Base-by-base conservation (phyloP, 2,329 filamentous ascomycete genomes). In the Hypoxylon sp. region DNA sequence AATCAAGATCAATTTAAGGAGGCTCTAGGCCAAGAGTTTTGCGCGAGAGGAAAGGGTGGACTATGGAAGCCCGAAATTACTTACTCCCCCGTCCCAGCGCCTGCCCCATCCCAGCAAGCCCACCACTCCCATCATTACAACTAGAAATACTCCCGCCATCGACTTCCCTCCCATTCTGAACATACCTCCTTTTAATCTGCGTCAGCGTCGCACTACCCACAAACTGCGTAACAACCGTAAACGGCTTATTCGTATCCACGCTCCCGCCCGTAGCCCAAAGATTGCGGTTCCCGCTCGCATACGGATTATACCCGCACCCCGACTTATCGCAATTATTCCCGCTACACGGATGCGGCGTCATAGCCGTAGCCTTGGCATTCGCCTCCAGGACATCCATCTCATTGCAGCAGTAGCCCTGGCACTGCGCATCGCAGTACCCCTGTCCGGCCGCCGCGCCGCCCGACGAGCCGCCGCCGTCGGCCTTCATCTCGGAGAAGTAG, bases 371-470 rank as follows among this genome's bases (percentile, higher is more conserved):
- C 46, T 41, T 57, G 21, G 64, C 64, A 39, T 67, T 67, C 5
- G 64, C 64, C 52, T 67, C 64, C 21, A 67, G 52, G 4, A 67
- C 51, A 25, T 67, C 64, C 64, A 67, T 67, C 52, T 67, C 64
- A 11, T 51, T 67, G 6, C 64, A 67, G 34, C 64, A 67, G 16
- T 50, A 61, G 23, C 64, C 64, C 47, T 64, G 64, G 41, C 64
- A 67, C 9, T 67, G 64, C 16, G 60, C 64, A 27, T 67, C 64
- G 8, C 64, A 67, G 34, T 67, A 67, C 0, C 64, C 64, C 16
- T 67, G 64, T 8, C 64, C 64, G 12, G 64, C 61, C 8, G 45
- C 55, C 19, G 64, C 64, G 16, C 64, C 64, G 27, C 61, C 64
- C 2, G 64, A 61, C 5, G 61, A 37, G 0, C 64, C 64, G 0